Evolutionary conservation across 208 protist species (phyloP), one percentile per base, ranked within the genome.

Genomic region (Phytomonas sp.): DNA sequence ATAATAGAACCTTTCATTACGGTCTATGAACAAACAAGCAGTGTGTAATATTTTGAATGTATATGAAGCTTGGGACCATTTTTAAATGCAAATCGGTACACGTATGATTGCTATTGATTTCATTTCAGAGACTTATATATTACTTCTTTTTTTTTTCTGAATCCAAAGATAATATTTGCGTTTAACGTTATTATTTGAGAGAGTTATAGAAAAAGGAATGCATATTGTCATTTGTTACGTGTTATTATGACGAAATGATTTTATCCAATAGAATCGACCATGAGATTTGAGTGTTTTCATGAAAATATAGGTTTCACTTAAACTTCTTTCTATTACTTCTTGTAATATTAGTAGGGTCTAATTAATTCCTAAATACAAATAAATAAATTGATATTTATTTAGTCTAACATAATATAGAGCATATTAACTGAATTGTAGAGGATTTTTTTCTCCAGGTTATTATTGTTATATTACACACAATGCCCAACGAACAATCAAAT

Each of bases 291-390:
- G 40, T 49, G 36, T 16, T 64, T 16, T 42, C 14, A 23, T 64
- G 60, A 23, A 40, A 42, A 64, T 64, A 68, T 19, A 7, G 34
- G 34, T 31, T 1, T 6, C 62, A 16, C 19, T 62, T 11, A 8
- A 10, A 70, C 52, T 37, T 62, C 63, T 71, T 70, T 69, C 10
- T 72, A 12, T 72, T 72, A 34, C 36, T 16, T 62, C 19, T 64
- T 23, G 19, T 4, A 64, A 33, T 69, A 10, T 26, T 60, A 36
- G 30, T 49, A 67, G 29, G 14, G 30, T 29, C 40, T 40, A 65
- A 14, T 63, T 64, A 32, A 30, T 73, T 74, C 32, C n/a, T 73
- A 72, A 36, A 73, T 42, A 66, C 36, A 74, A 37, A 72, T 60
- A 71, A 56, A 65, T 71, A 71, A 37, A 65, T 66, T 42, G 4